phyloP scores from a whole-genome alignment of 2,329 filamentous ascomycete species.

The Fusarium fujikuroi region DNA sequence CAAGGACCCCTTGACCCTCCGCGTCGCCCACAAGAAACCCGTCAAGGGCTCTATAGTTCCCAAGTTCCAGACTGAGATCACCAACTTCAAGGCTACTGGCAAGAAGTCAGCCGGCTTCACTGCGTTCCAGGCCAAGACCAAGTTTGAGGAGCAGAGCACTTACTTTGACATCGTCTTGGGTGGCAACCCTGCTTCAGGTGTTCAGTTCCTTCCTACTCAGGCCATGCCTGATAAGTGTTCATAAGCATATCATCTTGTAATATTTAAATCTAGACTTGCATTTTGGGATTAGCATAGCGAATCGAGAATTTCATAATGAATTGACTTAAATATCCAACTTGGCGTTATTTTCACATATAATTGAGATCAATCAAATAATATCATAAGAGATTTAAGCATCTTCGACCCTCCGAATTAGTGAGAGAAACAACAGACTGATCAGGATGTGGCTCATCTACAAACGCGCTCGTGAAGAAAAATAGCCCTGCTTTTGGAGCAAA shows the following conservation, averaged over 20 bases:
- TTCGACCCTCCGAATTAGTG: fast-evolving
- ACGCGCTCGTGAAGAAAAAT: background rate
- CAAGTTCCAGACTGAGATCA: background rate
- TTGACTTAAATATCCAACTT: background rate
- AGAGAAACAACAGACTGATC: fast-evolving
- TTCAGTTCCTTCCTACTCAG: background rate
- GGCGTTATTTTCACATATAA: fast-evolving
- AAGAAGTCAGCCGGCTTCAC: conserved; percentile 18
- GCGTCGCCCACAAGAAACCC: background rate
- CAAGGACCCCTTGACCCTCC: conserved; percentile 12
- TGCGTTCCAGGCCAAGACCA: conserved; percentile 7
- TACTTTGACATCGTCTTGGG: conserved; percentile 20
- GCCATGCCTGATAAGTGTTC: background rate
- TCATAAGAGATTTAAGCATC: fast-evolving
- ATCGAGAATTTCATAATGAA: background rate
- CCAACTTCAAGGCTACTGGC: conserved; percentile 28
- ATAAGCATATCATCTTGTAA: background rate
- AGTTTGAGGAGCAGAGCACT: fast-evolving
- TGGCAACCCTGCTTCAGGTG: background rate
- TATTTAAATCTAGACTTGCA: background rate
- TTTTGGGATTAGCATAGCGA: background rate
- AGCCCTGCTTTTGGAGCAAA: background rate
- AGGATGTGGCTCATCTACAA: background rate
- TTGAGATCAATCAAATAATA: fast-evolving
- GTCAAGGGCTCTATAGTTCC: conserved; percentile 5